Evolutionary conservation across 116 monocot species (phyloP).

Genomic region (Phalaenopsis hybrid): DNA sequence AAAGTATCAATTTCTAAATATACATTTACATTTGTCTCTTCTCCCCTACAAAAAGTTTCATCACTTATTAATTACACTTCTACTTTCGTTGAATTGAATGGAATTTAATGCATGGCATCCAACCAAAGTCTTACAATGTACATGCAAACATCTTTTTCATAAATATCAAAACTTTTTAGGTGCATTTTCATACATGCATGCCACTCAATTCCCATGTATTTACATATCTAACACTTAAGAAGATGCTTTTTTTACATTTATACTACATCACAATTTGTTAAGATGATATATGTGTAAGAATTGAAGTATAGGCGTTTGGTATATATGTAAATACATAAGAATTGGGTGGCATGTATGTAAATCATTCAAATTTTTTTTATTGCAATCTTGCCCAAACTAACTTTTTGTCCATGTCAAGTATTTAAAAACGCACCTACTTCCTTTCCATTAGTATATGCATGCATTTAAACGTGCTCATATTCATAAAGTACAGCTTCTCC

Average conservation of each 20-base stretch:
- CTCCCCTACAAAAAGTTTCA: conserved; percentile 1
- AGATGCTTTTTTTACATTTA: no score
- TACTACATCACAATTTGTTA: no score
- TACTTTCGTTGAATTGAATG: background rate
- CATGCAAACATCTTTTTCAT: no score
- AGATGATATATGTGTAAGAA: no score
- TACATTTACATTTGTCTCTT: background rate
- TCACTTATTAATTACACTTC: background rate
- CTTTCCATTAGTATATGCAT: background rate
- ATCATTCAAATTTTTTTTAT: no score
- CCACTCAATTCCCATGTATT: no score
- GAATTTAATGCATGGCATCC: conserved; percentile 2
- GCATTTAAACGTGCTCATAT: background rate
- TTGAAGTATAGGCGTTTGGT: no score
- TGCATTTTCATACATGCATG: no score
- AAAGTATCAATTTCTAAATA: background rate
- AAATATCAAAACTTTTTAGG: no score
- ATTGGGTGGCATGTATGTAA: no score
- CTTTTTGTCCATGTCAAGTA: background rate
- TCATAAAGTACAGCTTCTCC: background rate
- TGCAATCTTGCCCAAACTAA: background rate
- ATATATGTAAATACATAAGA: no score
- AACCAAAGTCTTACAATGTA: background rate
- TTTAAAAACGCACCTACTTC: conserved; percentile 2
- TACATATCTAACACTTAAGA: no score